Evolutionary conservation across 306 rosid genomes (phyloP).

Genomic region (Biancaea sappan): DNA sequence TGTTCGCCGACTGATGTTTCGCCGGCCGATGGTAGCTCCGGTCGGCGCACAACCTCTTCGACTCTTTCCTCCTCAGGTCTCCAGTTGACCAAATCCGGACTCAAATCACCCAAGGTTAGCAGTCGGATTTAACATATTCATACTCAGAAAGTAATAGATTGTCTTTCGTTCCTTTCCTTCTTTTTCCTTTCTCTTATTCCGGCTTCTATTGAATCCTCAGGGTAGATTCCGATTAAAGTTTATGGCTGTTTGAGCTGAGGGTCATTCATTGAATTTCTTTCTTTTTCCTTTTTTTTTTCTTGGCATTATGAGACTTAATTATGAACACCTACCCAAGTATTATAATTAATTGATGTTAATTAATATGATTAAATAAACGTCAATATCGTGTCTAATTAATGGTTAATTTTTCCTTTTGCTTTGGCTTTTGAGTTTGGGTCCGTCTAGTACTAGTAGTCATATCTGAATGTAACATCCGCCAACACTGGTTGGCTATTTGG

Average conservation of each 20-base stretch:
- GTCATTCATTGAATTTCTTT: conserved; percentile 4
- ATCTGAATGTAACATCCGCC: conserved; percentile 46
- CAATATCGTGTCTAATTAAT: conserved; percentile 29
- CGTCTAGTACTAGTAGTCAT: conserved; percentile 33
- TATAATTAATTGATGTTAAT: conserved; percentile 7
- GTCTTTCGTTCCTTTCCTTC: background rate
- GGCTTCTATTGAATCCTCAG: conserved; percentile 41
- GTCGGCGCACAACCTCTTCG: conserved; percentile 48
- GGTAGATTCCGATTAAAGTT: conserved; percentile 44
- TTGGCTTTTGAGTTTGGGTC: conserved; percentile 42
- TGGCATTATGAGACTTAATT: background rate
- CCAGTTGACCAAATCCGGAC: conserved; percentile 56
- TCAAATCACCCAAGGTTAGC: conserved; percentile 77
- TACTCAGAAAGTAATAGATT: background rate
- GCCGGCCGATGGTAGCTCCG: conserved; percentile 43
- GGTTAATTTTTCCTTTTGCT: conserved; percentile 18
- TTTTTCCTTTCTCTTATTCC: conserved; percentile 14
- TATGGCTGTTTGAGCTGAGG: conserved; percentile 25
- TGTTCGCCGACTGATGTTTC: conserved; percentile 41
- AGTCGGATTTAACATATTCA: conserved; percentile 13
- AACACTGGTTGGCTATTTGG: too few relatives aligned
- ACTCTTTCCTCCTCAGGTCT: conserved; percentile 73
- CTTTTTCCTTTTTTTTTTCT: background rate
- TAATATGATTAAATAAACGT: conserved; percentile 20
- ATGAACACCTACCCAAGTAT: background rate